Conservation (phyloP, 2,329 filamentous ascomycete genomes). For the Hansfordia pulvinata region DNA sequence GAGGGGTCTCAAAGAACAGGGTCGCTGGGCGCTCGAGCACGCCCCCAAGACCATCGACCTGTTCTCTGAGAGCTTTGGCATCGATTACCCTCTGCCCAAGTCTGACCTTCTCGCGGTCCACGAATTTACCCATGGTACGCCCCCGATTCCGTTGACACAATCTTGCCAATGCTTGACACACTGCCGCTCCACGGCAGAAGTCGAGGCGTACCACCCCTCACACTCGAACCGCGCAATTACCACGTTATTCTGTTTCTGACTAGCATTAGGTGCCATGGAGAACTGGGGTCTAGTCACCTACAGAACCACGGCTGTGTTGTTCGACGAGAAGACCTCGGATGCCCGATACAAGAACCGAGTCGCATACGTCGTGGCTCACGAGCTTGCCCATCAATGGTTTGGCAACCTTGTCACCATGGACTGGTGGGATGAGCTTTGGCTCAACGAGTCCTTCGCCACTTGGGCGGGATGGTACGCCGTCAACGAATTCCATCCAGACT, state of each 20-base stretch:
- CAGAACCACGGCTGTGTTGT: slow-evolving; percentile 88
- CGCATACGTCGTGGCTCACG: slow-evolving; percentile 96
- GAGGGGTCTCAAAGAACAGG: slow-evolving; percentile 84
- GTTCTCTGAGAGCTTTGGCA: slow-evolving; percentile 88
- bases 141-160: no score
- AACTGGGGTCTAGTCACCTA: slow-evolving; percentile 97
- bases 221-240: no score
- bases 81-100: slow-evolving; percentile 89
- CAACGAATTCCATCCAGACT: slow-evolving; percentile 87
- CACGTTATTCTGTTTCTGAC: no score
- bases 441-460: slow-evolving; percentile 93
- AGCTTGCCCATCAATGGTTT: slow-evolving; percentile 94
- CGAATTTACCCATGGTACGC: slow-evolving; percentile 78
- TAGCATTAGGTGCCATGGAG: slow-evolving; percentile 91
- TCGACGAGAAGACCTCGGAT: slow-evolving; percentile 84
- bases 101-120: slow-evolving; percentile 82
- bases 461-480: slow-evolving; percentile 95
- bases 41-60: slow-evolving; percentile 90
- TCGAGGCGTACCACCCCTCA: no score
- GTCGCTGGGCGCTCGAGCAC: slow-evolving; percentile 77
- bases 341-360: slow-evolving; percentile 84
- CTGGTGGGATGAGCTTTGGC: slow-evolving; percentile 90
- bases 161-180: no score
- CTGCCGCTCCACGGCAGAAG: no score
- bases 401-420: slow-evolving; percentile 94